Percentiles rank a stretch among this genome's conserved stretches.
These are phyloP conservation scores for Raddia distichophylla DNA, from an alignment of 176 grass and related monocot species.

Conservation along the genomic window DNA sequence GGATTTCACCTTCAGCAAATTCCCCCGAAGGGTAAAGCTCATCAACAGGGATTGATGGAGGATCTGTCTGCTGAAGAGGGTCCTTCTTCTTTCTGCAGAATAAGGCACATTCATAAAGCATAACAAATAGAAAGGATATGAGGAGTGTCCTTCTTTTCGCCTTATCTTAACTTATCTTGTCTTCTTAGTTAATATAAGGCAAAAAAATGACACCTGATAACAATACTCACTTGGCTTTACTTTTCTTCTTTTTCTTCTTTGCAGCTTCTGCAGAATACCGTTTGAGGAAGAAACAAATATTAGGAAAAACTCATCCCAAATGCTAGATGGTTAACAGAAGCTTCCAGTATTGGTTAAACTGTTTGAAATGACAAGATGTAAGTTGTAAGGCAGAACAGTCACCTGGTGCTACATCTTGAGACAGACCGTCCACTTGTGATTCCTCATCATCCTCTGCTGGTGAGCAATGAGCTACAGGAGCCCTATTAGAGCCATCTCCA, in stretches of 20 bases:
- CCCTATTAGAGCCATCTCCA: slow-evolving; percentile 15
- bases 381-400: slow-evolving; percentile 15
- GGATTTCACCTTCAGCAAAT: slow-evolving; percentile 89
- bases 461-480: too few species aligned
- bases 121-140: slow-evolving; percentile 29
- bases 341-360: background rate
- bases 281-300: slow-evolving; percentile 16
- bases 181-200: too few species aligned
- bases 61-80: slow-evolving; percentile 76
- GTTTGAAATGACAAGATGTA: slow-evolving; percentile 11
- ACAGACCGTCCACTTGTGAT: slow-evolving; percentile 43
- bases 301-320: slow-evolving; percentile 22
- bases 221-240: slow-evolving; percentile 60
- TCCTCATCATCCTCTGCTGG: slow-evolving; percentile 58
- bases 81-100: slow-evolving; percentile 84
- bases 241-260: slow-evolving; percentile 95
- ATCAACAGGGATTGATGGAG: slow-evolving; percentile 86
- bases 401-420: slow-evolving; percentile 63
- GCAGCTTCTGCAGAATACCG: slow-evolving; percentile 41
- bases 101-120: slow-evolving; percentile 7
- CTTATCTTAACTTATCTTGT: too few species aligned
- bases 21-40: slow-evolving; percentile 86
- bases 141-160: background rate
- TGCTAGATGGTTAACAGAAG: slow-evolving; percentile 10
- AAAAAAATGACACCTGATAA: slow-evolving; percentile 4